These are phyloP conservation scores for Phenoliferia sp. DNA, from an alignment of 1,284 basidiomycete genomes.

Conservation along the genomic window DNA sequence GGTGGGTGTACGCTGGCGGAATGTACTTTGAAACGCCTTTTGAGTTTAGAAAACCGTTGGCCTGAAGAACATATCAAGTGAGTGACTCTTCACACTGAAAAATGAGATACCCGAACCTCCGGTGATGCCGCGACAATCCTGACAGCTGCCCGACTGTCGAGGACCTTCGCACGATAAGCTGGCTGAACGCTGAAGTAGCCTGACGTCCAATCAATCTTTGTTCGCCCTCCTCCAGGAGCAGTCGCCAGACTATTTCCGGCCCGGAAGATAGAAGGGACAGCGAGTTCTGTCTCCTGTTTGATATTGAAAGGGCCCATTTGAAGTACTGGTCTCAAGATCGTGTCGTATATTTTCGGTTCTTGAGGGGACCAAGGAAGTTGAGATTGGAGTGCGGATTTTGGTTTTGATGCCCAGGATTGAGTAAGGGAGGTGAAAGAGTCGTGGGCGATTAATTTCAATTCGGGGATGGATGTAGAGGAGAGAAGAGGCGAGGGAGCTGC, in stretches of 20 bases:
- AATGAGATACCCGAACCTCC: slow-evolving; percentile 53
- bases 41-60: slow-evolving; percentile 92
- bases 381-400: neutral
- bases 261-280: slow-evolving; percentile 52
- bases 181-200: slow-evolving; percentile 90
- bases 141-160: slow-evolving; percentile 57
- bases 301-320: slow-evolving; percentile 45
- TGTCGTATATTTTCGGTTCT: slow-evolving; percentile 18
- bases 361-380: slow-evolving; percentile 4
- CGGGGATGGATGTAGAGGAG: neutral
- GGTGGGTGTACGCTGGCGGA: slow-evolving; percentile 87
- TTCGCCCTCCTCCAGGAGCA: slow-evolving; percentile 18
- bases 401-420: neutral
- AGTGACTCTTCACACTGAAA: neutral
- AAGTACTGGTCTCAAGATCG: slow-evolving; percentile 41
- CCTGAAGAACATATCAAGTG: slow-evolving; percentile 48
- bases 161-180: slow-evolving; percentile 70
- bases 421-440: slow-evolving; percentile 5
- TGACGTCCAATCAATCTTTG: slow-evolving; percentile 65
- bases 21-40: slow-evolving; percentile 84
- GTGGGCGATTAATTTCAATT: slow-evolving; percentile 2
- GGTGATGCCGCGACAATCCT: slow-evolving; percentile 81
- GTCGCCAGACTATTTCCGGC: slow-evolving; percentile 37
- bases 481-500: slow-evolving; percentile 11
- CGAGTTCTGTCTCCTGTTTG: slow-evolving; percentile 41